A percentile compares a stretch with the other conserved stretches of the same genome.
phyloP scores from a whole-genome alignment of 1,284 basidiomycete species.

The Ustilago nuda region DNA sequence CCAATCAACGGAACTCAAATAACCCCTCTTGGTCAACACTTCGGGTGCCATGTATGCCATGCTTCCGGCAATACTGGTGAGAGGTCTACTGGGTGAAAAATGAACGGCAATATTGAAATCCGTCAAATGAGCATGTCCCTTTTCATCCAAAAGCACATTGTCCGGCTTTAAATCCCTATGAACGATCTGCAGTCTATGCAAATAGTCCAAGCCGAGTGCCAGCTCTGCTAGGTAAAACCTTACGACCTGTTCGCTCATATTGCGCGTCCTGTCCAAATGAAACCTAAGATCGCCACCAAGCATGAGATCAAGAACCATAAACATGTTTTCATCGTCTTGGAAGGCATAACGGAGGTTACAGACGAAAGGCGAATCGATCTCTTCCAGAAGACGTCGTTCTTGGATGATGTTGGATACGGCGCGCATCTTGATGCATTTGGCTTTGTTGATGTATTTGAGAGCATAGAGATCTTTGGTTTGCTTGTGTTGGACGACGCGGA shows the following conservation, averaged over 20 bases:
- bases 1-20: slow-evolving; percentile 62
- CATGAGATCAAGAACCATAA: slow-evolving; percentile 97
- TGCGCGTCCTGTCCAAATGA: slow-evolving; percentile 84
- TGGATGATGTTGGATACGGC: slow-evolving; percentile 97
- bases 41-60: slow-evolving; percentile 91
- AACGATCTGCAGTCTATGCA: slow-evolving; percentile 90
- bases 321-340: slow-evolving; percentile 97
- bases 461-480: slow-evolving; percentile 89
- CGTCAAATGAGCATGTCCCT: slow-evolving; percentile 93
- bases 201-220: slow-evolving; percentile 84
- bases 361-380: slow-evolving; percentile 94
- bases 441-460: slow-evolving; percentile 98
- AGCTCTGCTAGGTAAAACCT: slow-evolving; percentile 92
- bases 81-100: slow-evolving; percentile 84
- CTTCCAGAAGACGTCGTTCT: slow-evolving; percentile 70
- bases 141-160: slow-evolving; percentile 90
- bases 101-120: slow-evolving; percentile 99
- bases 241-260: slow-evolving; percentile 83
- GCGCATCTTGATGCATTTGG: slow-evolving; percentile 96
- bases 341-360: slow-evolving; percentile 96
- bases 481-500: slow-evolving; percentile 98
- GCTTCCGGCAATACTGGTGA: slow-evolving; percentile 85
- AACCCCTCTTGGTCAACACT: slow-evolving; percentile 64
- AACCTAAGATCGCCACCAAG: slow-evolving; percentile 93
- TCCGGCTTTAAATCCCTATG: slow-evolving; percentile 88